Percentiles rank a stretch among this genome's conserved stretches.
Evolutionary conservation across 306 rosid species (phyloP).

Genomic region (Dalbergia oliveri): DNA sequence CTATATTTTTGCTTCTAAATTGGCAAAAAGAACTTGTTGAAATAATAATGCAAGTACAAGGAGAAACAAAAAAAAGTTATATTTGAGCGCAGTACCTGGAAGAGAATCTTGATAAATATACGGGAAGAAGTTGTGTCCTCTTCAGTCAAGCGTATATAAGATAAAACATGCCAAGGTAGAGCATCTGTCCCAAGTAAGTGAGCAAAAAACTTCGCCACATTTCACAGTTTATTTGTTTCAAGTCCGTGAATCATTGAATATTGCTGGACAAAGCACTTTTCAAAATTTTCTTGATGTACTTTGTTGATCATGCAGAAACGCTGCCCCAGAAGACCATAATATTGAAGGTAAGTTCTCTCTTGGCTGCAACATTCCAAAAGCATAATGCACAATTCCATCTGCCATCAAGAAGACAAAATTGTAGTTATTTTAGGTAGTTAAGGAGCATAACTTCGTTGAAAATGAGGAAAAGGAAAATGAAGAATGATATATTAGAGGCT

Average conservation of each 20-base stretch:
- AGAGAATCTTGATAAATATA: constrained; percentile 86
- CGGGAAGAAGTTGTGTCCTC: constrained; percentile 94
- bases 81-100: constrained; percentile 69
- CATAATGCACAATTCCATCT: constrained; percentile 86
- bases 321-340: constrained; percentile 92
- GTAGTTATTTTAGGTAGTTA: not conserved
- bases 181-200: constrained; percentile 94
- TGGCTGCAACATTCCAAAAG: constrained; percentile 92
- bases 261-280: constrained; percentile 92
- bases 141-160: constrained; percentile 85
- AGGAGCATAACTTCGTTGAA: not conserved
- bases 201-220: constrained; percentile 87
- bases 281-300: constrained; percentile 89
- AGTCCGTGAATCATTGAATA: constrained; percentile 91
- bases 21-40: not conserved
- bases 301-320: constrained; percentile 89
- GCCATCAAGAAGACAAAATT: constrained; percentile 41
- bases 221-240: constrained; percentile 83
- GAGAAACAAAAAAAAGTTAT: constrained; percentile 12
- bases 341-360: constrained; percentile 82
- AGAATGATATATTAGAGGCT: not conserved
- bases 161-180: constrained; percentile 86
- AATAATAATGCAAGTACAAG: constrained; percentile 10
- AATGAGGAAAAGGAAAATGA: not conserved
- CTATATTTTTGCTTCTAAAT: not conserved